Conservation (phyloP, 805 yeast species). For the Schizosaccharomyces japonicus region DNA sequence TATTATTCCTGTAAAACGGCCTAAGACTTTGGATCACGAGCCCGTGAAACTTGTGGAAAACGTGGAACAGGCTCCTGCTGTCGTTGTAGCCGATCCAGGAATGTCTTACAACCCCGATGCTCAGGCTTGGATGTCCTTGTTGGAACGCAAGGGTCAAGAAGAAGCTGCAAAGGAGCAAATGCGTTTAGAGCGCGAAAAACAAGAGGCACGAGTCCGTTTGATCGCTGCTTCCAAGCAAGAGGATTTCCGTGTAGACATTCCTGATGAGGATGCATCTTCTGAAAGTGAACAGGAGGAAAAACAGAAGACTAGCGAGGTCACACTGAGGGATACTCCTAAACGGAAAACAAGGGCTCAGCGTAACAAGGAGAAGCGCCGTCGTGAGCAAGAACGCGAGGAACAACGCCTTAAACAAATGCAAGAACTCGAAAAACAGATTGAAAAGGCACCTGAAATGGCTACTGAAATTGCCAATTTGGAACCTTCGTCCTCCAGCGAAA, state of each 20-base stretch:
- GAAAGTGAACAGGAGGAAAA: slow-evolving; percentile 15
- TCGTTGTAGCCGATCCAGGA: slow-evolving; percentile 50
- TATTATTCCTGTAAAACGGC: slow-evolving; percentile 10
- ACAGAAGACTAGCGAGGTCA: neutral
- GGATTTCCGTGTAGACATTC: too few relatives aligned
- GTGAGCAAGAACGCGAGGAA: neutral
- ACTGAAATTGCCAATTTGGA: neutral
- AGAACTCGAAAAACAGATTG: neutral
- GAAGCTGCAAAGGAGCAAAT: slow-evolving; percentile 33
- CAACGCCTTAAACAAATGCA: neutral
- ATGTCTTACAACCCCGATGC: slow-evolving; percentile 79
- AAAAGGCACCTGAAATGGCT: neutral
- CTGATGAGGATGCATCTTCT: slow-evolving; percentile 30
- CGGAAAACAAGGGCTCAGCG: slow-evolving; percentile 4
- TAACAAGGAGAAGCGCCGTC: slow-evolving; percentile 7
- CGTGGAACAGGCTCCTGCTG: slow-evolving; percentile 16
- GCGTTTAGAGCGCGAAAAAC: slow-evolving; percentile 35
- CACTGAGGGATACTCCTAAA: too few relatives aligned
- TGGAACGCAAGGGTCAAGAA: slow-evolving; percentile 32
- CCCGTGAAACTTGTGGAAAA: slow-evolving; percentile 32
- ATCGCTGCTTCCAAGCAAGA: slow-evolving; percentile 23
- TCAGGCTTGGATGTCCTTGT: slow-evolving; percentile 55
- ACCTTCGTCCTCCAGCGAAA: neutral
- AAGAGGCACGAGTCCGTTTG: slow-evolving; percentile 41
- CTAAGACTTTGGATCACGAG: slow-evolving; percentile 28